Conservation (phyloP, 2,329 filamentous ascomycete species). For the Plenodomus tracheiphilus region DNA sequence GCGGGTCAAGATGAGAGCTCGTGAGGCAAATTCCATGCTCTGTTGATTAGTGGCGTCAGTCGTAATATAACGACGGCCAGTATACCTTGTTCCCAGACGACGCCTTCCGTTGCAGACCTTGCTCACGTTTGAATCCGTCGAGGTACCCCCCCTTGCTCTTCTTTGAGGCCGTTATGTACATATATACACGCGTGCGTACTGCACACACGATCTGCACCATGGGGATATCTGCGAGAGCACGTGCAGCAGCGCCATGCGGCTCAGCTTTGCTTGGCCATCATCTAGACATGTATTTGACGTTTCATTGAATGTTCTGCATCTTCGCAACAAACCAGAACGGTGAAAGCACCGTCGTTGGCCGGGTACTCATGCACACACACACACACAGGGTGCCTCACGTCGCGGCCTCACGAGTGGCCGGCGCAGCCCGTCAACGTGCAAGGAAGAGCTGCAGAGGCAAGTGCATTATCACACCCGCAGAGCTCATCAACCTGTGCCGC, state of each 20-base stretch:
- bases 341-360: neutral
- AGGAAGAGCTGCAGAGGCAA: slow-evolving; percentile 13
- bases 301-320: neutral
- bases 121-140: slow-evolving; percentile 11
- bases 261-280: slow-evolving; percentile 13
- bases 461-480: slow-evolving; percentile 21
- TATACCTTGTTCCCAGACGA: slow-evolving; percentile 16
- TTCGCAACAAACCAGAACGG: neutral
- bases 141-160: slow-evolving; percentile 11
- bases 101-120: slow-evolving; percentile 22
- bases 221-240: slow-evolving; percentile 27
- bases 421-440: slow-evolving; percentile 1
- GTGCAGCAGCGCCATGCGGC: slow-evolving; percentile 37
- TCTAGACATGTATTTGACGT: slow-evolving; percentile 6
- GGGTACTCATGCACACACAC: slow-evolving; percentile 1
- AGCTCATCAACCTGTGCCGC: slow-evolving; percentile 18
- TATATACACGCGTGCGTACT: slow-evolving; percentile 3
- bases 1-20: neutral
- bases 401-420: slow-evolving; percentile 9
- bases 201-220: slow-evolving; percentile 23
- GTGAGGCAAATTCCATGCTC: slow-evolving; percentile 10
- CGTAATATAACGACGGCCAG: slow-evolving; percentile 27
- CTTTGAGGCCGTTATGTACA: slow-evolving; percentile 6
- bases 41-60: slow-evolving; percentile 12
- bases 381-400: too few relatives aligned